Evolutionary conservation across 148 eudicot species (phyloP), one percentile per base, ranked within the genome.

Genomic region (Chenopodium formosanum): DNA sequence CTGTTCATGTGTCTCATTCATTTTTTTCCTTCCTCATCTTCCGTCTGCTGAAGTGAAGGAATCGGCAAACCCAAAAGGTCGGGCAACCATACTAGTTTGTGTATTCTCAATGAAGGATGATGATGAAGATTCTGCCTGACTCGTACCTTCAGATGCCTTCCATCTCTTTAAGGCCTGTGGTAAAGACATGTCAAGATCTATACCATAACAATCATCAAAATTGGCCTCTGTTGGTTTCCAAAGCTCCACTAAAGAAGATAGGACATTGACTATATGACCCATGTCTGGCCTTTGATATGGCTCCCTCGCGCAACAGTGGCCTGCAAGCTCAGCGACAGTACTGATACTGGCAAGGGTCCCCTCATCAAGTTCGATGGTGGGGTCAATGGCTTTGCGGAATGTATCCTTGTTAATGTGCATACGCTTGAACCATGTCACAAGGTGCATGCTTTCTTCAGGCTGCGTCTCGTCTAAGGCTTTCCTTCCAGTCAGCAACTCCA

Each of bases 211-310:
- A 82, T 95, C 98, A 31, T 95, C 97, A 0, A 89, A 31, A 76
- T 78, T 84, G 73, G 83, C 81, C 44, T 91, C 91, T 0, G 89
- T 56, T 2, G 97, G 98, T 81, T 91, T 93, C 98, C 98, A 95
- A 16, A 90, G 88, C 87, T 95, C 98, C 0, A 90, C 97, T 1
- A 95, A 87, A 71, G 98, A 95, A 25, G 98, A 95, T 4, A 95
- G 86, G 56, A 93, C 98, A 44, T 93, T 93, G 40, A 95, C 98
- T 9, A 92, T 89, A 44, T 95, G 97, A 58, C 94, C 97, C 98
- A 95, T 95, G 86, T 95, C 98, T 8, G 98, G 98, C 75, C 98
- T 85, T 78, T 95, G 98, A 76, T 92, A 92, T 29, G 98, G 97
- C 86, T 95, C 97, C 81, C 98, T 86, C 7, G 94, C 98, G 17